These are phyloP conservation scores for Hirschioporus abietinus DNA, from an alignment of 768 basidiomycete species.

Conservation along the genomic window DNA sequence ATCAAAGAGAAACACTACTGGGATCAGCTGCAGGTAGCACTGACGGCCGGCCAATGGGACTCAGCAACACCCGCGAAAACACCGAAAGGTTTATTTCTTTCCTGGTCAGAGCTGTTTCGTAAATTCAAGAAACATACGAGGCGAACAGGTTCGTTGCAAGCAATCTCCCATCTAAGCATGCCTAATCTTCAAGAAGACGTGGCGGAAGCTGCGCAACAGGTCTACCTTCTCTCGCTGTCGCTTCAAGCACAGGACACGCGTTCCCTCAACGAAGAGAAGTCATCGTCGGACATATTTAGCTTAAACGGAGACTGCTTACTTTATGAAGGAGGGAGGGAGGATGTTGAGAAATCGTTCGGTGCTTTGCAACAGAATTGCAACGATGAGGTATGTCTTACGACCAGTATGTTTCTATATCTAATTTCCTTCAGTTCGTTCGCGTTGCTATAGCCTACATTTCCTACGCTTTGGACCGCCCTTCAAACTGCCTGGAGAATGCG, in stretches of 20 bases:
- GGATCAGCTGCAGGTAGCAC: conserved; percentile 62
- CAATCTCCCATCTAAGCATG: background rate
- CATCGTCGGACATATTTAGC: conserved; percentile 32
- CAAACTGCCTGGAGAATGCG: conserved; percentile 58
- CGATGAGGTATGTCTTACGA: background rate
- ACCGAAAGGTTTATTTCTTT: conserved; percentile 43
- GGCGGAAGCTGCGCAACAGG: background rate
- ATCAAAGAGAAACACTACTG: conserved; percentile 75
- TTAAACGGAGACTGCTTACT: conserved; percentile 57
- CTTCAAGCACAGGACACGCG: background rate
- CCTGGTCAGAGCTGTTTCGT: conserved; percentile 76
- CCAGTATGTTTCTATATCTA: background rate
- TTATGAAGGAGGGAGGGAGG: conserved; percentile 49
- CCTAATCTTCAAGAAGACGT: background rate
- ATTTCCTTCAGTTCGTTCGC: conserved; percentile 47
- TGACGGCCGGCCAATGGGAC: conserved; percentile 74
- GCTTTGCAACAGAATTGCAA: conserved; percentile 27
- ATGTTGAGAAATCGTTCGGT: conserved; percentile 51
- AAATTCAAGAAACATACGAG: conserved; percentile 81
- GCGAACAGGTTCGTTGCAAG: conserved; percentile 47
- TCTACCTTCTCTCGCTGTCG: conserved; percentile 4
- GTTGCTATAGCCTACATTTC: conserved; percentile 74
- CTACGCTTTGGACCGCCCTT: conserved; percentile 65
- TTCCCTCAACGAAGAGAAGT: conserved; percentile 33
- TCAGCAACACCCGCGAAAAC: conserved; percentile 54